Evolutionary conservation across 208 protist species (phyloP), one percentile per base, ranked within the genome.

Genomic region (Herpetomonas muscarum): DNA sequence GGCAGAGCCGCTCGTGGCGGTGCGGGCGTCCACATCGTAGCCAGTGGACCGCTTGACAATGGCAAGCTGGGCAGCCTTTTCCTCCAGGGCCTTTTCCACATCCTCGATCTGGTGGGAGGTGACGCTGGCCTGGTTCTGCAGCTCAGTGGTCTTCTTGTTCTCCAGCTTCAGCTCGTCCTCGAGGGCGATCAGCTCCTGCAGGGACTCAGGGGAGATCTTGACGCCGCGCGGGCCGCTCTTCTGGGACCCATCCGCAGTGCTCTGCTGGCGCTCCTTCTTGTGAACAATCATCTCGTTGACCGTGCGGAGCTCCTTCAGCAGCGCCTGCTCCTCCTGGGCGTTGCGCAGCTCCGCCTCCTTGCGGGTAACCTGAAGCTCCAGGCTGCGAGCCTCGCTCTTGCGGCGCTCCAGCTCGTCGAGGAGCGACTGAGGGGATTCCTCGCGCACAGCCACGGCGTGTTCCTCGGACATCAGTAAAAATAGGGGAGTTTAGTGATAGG

Each of bases 271-370:
- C 17, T 71, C 52, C 48, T 74, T 68, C 60, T 93, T 90, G n/a
- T 64, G 62, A 34, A 91, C 56, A 9, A 84, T 84, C 55, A 94
- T 79, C 60, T 88, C 74, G 61, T 94, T 91, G 61, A 91, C 67
- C 0, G 75, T 76, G 17, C 70, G 71, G 45, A 94, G 76, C 58
- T 94, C 81, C 47, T 78, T 80, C 17, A 87, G 64, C 45, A 94
- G 67, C 25, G 62, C 55, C 65, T 87, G 81, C 66, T 94, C 87
- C 58, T 94, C 87, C 62, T 70, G 74, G 17, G 79, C 81, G 46
- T 80, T 82, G 29, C 77, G 78, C 17, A 94, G 76, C 50, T 94
- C 81, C 21, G 77, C 83, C 56, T 85, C 81, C 63, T 85, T 89
- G 15, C 79, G 69, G 1, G 71, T 56, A 10, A 91, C 61, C 45